Base-by-base conservation (phyloP, 2,329 filamentous ascomycete genomes). In the Xylogone sp. region DNA sequence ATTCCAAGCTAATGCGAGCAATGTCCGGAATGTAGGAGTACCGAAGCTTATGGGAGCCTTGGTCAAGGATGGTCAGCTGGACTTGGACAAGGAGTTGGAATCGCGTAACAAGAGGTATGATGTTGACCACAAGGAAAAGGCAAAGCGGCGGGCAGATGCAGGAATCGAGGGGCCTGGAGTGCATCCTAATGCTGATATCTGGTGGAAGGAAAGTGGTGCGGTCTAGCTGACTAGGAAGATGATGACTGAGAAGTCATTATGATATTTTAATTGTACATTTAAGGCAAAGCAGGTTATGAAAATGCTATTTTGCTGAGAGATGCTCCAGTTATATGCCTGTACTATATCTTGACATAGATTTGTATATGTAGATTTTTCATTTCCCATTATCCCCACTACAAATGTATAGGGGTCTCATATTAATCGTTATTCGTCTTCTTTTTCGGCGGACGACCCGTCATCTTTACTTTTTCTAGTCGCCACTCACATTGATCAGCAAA, bases 401-500 rank as follows among this genome's bases (percentile, higher is more conserved):
- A n/a, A n/a, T n/a, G 24, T 27, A 10, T 27, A 10, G 10, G 24
- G 10, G 5, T 27, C 5, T 27, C 10, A 27, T 27, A 5, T 27
- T 10, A 27, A 27, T 10, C 10, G 6, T 10, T 10, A 27, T 27
- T 27, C 10, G 24, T 27, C 24, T 27, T 27, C 24, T 27, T 27
- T 10, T 10, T 27, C 24, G 24, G 10, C 6, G 10, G 24, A 27
- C 24, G 24, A 27, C 6, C 24, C 34, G 60, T 65, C 48, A 60
- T 50, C 12, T 46, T 58, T 21, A 72, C 74, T 63, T 87, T 82
- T 54, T 82, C 75, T 59, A 79, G 75, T 34, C 92, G 76, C 93
- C 93, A 97, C 12, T 79, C 77, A 66, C 93, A 97, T 2, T 74
- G 76, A 2, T 89, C 84, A 0, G 78, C 82, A 67, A 97, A 97